Evolutionary conservation across 2,329 filamentous ascomycete genomes (phyloP).

Genomic region (Trichoderma endophyticum): DNA sequence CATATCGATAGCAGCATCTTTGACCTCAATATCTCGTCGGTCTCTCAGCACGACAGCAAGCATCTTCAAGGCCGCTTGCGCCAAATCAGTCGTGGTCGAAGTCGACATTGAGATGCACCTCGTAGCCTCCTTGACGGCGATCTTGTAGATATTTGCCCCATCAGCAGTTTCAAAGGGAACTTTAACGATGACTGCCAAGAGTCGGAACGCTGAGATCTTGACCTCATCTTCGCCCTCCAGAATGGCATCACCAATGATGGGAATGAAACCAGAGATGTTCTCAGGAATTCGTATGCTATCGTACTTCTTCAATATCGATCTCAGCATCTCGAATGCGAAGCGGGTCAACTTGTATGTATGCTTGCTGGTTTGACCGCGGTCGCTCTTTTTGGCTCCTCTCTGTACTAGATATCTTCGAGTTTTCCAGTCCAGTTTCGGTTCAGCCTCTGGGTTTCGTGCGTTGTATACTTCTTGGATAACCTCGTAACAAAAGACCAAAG

Average conservation of each 20-base stretch:
- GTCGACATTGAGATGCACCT: conserved; percentile 74
- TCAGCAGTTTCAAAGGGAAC: conserved; percentile 74
- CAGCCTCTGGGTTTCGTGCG: conserved; percentile 50
- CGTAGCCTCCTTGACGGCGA: conserved; percentile 82
- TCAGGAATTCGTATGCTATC: conserved; percentile 72
- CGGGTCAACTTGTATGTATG: conserved; percentile 83
- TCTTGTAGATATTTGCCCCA: conserved; percentile 60
- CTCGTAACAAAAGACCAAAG: conserved; percentile 93
- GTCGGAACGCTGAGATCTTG: conserved; percentile 78
- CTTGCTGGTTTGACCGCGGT: conserved; percentile 69
- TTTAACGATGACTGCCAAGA: conserved; percentile 82
- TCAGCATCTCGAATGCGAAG: conserved; percentile 83
- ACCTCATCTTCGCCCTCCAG: conserved; percentile 87
- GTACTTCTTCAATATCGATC: conserved; percentile 82
- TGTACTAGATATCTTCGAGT: conserved; percentile 76
- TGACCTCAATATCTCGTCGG: conserved; percentile 69
- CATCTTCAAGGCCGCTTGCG: conserved; percentile 86
- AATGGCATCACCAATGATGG: conserved; percentile 83
- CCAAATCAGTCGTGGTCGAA: conserved; percentile 76
- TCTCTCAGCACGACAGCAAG: conserved; percentile 82
- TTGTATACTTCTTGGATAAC: conserved; percentile 84
- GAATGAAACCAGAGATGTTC: conserved; percentile 82
- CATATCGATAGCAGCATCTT: conserved; percentile 77
- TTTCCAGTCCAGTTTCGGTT: conserved; percentile 57
- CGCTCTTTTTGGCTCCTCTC: conserved; percentile 71